Evolutionary conservation across 176 grass and related monocot species (phyloP), one percentile per base, ranked within the genome.

Genomic region (Phyllostachys edulis): DNA sequence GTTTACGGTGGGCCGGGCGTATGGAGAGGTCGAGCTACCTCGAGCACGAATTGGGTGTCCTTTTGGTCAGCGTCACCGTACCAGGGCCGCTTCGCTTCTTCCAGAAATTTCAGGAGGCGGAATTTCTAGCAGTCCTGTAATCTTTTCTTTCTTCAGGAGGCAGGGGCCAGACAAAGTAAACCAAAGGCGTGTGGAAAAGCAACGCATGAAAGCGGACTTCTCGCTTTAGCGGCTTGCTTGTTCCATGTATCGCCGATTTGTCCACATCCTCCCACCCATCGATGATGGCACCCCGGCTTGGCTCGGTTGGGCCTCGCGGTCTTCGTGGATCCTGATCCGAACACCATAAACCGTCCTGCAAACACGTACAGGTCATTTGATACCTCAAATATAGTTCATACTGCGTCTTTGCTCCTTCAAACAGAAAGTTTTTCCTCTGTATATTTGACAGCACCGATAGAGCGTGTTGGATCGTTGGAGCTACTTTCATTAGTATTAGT

Each of bases 151-250:
- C 32, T 45, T 20, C 27, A n/a, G n/a, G n/a, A 4, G 13, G 63
- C 32, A 37, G 29, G 2, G 14, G 27, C 5, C 16, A 1, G 20
- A 40, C 7, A 63, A 76, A 89, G 69, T 49, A 60, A 70, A 83
- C 50, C 73, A 56, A 88, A 83, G 67, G 38, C 79, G 84, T 6
- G 84, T 90, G 73, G 88, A 83, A 86, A 86, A 74, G 67, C 32
- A 10, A n/a, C 69, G 42, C 71, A 16, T 36, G 59, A 21, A 54
- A 26, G 79, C 63, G 26, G 62, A 70, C 27, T 61, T 36, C 57
- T 45, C 15, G 2, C 44, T 40, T 41, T 9, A 7, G 12, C 39
- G 66, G 47, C 71, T 67, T 26, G 44, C 20, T 36, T 24, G 23
- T 12, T 68, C 50, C 24, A 15, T 47, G 18, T 39, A 49, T 12